Conservation (phyloP, 257 asterid species). For the Ophiorrhiza pumila region DNA sequence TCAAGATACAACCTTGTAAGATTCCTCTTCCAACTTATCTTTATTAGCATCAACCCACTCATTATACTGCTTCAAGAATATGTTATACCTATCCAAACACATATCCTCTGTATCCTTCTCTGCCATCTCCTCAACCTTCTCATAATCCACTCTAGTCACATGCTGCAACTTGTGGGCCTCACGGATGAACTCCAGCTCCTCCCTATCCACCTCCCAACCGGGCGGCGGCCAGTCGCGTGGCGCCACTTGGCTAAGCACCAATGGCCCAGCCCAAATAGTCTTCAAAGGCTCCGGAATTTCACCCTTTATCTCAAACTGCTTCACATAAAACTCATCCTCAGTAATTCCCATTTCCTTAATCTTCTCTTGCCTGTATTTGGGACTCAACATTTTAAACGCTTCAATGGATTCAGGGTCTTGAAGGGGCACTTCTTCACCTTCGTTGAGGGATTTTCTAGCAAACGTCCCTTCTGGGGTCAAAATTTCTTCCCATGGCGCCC, state of each 20-base stretch:
- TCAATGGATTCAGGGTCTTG: conserved; percentile 78
- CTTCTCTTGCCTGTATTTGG: conserved; percentile 61
- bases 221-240: conserved; percentile 98
- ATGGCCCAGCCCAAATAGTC: conserved; percentile 76
- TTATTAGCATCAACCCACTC: conserved; percentile 85
- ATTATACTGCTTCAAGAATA: conserved; percentile 81
- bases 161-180: conserved; percentile 66
- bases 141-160: conserved; percentile 49
- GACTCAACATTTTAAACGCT: conserved; percentile 76
- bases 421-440: conserved; percentile 95
- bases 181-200: conserved; percentile 82
- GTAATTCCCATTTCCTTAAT: conserved; percentile 74
- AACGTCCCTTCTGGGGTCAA: conserved; percentile 87
- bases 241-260: conserved; percentile 68
- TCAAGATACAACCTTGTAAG: conserved; percentile 56
- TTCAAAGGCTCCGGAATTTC: conserved; percentile 72
- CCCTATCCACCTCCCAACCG: conserved; percentile 83
- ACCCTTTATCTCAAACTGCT: conserved; percentile 89
- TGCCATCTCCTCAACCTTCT: conserved; percentile 55
- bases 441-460: conserved; percentile 79
- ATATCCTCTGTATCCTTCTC: conserved; percentile 43
- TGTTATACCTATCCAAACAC: conserved; percentile 69
- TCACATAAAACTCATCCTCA: conserved; percentile 76
- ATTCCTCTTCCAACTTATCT: conserved; percentile 74
- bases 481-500: conserved; percentile 99